A percentile compares a stretch with the other conserved stretches of the same genome.
Evolutionary conservation across 2,329 filamentous ascomycete species (phyloP).

Genomic region (Paraphaeosphaeria sporulosa): DNA sequence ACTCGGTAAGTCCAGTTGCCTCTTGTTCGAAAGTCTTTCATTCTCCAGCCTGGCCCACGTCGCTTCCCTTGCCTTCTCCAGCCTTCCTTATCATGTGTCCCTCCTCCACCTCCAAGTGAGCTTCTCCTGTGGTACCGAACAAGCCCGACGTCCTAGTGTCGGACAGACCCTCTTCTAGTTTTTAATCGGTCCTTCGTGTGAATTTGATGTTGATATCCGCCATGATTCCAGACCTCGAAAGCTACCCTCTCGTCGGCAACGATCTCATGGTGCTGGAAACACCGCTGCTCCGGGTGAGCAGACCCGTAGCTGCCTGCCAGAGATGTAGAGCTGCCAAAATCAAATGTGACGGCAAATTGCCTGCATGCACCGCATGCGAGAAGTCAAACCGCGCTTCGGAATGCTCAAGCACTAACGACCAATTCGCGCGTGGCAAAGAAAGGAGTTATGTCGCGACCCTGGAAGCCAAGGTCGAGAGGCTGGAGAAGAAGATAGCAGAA

Average conservation of each 20-base stretch:
- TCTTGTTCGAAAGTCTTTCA: constrained; percentile 7
- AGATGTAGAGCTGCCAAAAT: constrained; percentile 91
- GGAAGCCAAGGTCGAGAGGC: constrained; percentile 87
- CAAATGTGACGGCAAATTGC: constrained; percentile 96
- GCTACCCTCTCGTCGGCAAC: constrained; percentile 18
- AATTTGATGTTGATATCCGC: constrained; percentile 14
- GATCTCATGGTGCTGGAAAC: constrained; percentile 58
- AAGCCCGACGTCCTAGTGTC: neutral
- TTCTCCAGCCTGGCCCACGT: constrained; percentile 10
- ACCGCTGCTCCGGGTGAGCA: constrained; percentile 74
- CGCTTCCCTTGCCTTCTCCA: constrained; percentile 21
- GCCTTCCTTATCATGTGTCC: constrained; percentile 12
- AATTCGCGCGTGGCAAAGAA: constrained; percentile 95
- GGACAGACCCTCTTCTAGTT: constrained; percentile 12
- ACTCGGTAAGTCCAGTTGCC: constrained; percentile 30
- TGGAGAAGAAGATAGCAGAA: constrained; percentile 75
- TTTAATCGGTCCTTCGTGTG: constrained; percentile 18
- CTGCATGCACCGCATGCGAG: constrained; percentile 93
- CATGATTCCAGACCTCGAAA: constrained; percentile 25
- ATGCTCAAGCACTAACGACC: constrained; percentile 93
- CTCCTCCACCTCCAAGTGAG: constrained; percentile 7
- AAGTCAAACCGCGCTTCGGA: constrained; percentile 85
- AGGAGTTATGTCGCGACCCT: constrained; percentile 95
- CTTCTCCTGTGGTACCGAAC: neutral
- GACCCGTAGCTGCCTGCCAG: constrained; percentile 81